These are phyloP conservation scores for Centella asiatica DNA, from an alignment of 129 eudicot species.

Conservation along the genomic window DNA sequence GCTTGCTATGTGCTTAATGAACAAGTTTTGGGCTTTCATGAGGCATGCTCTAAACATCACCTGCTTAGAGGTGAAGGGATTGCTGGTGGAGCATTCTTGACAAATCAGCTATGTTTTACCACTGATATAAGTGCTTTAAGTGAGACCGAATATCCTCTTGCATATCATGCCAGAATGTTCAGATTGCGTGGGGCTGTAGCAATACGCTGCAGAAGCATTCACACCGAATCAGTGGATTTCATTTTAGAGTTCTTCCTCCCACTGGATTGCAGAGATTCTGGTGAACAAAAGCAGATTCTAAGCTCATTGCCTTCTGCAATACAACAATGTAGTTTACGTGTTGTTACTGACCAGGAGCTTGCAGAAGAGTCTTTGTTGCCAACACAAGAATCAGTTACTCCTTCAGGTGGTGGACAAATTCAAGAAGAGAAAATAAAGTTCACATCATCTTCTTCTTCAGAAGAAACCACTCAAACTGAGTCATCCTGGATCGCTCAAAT, in stretches of 20 bases:
- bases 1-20: constrained; percentile 45
- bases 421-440: constrained; percentile 10
- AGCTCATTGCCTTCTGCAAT: constrained; percentile 33
- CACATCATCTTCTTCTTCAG: constrained; percentile 11
- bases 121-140: constrained; percentile 36
- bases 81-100: constrained; percentile 46
- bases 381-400: constrained; percentile 9
- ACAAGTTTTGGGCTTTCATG: constrained; percentile 33
- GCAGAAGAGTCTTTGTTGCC: constrained; percentile 17
- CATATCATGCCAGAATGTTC: constrained; percentile 41
- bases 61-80: constrained; percentile 48
- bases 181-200: constrained; percentile 50
- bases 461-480: constrained; percentile 24
- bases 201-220: constrained; percentile 39
- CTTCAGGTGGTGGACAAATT: constrained; percentile 3
- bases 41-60: constrained; percentile 52
- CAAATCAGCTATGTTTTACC: constrained; percentile 50
- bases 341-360: constrained; percentile 30
- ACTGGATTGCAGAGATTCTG: constrained; percentile 27
- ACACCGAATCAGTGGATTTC: constrained; percentile 26
- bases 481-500: constrained; percentile 43
- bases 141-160: constrained; percentile 42
- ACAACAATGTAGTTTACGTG: constrained; percentile 29
- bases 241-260: constrained; percentile 51
- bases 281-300: constrained; percentile 32